Conservation (phyloP, 1,284 basidiomycete species). For the Trametes polyzona region DNA sequence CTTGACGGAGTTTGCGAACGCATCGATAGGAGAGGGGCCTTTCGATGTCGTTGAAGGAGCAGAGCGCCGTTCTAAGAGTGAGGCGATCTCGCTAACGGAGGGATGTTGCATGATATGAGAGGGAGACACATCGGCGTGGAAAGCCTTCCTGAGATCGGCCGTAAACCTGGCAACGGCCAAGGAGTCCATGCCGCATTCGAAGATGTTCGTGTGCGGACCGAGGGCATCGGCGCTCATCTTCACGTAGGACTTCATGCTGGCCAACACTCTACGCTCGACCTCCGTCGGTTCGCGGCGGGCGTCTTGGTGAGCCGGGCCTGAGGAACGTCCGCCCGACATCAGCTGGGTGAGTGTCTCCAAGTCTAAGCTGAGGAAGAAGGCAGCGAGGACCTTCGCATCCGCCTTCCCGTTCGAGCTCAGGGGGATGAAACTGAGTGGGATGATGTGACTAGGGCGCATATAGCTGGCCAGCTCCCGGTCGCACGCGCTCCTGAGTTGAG, state of each 20-base stretch:
- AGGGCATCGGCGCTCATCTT: conserved; percentile 18
- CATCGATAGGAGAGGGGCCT: conserved; percentile 21
- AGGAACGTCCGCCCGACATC: conserved; percentile 11
- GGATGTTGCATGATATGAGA: conserved; percentile 47
- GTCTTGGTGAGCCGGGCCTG: not conserved
- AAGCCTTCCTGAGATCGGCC: conserved; percentile 39
- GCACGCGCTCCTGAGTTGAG: conserved; percentile 41
- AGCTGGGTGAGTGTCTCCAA: conserved; percentile 33
- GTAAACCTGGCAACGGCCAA: conserved; percentile 44
- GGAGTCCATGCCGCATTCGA: conserved; percentile 52
- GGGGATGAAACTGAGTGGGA: conserved; percentile 52
- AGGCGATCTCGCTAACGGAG: conserved; percentile 40
- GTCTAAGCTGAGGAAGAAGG: conserved; percentile 42
- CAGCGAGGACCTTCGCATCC: conserved; percentile 45
- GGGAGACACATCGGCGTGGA: conserved; percentile 38
- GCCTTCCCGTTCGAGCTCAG: conserved; percentile 53
- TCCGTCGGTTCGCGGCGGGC: conserved; percentile 19
- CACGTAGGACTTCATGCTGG: conserved; percentile 19
- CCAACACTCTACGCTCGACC: conserved; percentile 24
- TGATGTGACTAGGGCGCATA: conserved; percentile 55
- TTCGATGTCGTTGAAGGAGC: not conserved
- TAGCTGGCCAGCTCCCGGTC: conserved; percentile 50
- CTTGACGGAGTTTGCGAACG: conserved; percentile 36
- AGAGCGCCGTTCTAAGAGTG: conserved; percentile 24
- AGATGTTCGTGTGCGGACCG: conserved; percentile 38